Evolutionary conservation across 2,329 filamentous ascomycete species (phyloP), one percentile per base, ranked within the genome.

Genomic region (Epichloe uncinata): DNA sequence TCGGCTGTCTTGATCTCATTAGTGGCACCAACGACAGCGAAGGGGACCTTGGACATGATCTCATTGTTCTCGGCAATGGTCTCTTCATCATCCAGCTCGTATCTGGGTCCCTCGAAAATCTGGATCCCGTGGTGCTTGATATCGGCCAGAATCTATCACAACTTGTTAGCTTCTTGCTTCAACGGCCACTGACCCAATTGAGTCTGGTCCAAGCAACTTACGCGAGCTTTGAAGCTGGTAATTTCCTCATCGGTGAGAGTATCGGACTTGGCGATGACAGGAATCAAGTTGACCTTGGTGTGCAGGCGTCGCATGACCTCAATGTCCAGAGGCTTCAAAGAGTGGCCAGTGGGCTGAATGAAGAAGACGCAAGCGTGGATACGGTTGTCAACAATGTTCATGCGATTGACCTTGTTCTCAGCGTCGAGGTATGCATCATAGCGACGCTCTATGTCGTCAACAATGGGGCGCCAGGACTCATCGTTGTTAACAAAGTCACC

Each of bases 401-500:
- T 95, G 63, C 93, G 88, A 78, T 98, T 98, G 69, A 98, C 89
- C 81, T 97, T 98, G 82, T 98, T 98, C 80, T 98, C 93, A 43
- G 93, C 91, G 71, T 98, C 93, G 53, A 98, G 79, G 71, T 97
- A 98, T 49, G 93, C 90, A 71, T 98, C 93, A 65, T 93, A 98
- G 60, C 93, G 87, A 78, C 95, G 89, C 78, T 98, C 93, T 63
- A 98, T 97, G 78, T 97, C 97, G 77, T 98, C 93, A 62, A 96
- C 85, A 71, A 98, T 98, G 51, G 93, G 93, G 64, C 93, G 83
- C 93, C 93, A 98, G 30, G 93, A 98, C 72, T 97, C 93, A 63
- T 97, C 93, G 67, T 98, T 98, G 84, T 98, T 98, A 66, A 98
- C 93, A 65, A 97, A 98, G 73, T 98, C 93, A 64, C 93, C 93